Conservation (phyloP, 2,329 filamentous ascomycete species). For the Lachnellula willkommii region DNA sequence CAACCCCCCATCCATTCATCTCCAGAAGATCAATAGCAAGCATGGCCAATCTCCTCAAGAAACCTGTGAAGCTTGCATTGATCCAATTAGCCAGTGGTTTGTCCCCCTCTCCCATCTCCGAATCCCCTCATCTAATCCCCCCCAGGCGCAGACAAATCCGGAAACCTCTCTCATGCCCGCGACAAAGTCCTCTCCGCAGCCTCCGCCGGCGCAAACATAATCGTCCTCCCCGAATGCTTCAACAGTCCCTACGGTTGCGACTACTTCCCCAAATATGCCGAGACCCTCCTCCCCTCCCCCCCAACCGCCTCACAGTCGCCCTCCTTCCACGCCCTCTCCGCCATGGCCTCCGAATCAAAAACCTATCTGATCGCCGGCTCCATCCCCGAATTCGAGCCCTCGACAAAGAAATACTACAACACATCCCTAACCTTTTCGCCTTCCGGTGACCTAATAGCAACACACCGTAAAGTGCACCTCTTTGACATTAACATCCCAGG, state of each 20-base stretch:
- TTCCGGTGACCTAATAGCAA: constrained; percentile 71
- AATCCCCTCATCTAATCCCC: constrained; percentile 16
- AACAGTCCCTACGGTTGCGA: constrained; percentile 93
- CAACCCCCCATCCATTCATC: not conserved
- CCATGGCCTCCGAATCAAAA: constrained; percentile 71
- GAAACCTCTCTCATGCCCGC: constrained; percentile 77
- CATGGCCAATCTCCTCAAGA: constrained; percentile 53
- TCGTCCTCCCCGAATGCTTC: constrained; percentile 97
- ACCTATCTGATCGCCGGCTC: constrained; percentile 86
- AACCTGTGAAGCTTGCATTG: constrained; percentile 73
- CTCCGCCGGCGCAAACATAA: constrained; percentile 68
- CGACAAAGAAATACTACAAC: constrained; percentile 74
- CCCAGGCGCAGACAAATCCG: constrained; percentile 69
- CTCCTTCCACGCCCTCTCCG: constrained; percentile 77
- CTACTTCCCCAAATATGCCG: constrained; percentile 88
- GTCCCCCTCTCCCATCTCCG: constrained; percentile 11
- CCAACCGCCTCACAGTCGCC: constrained; percentile 67
- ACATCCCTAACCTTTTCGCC: constrained; percentile 81
- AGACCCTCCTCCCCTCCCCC: constrained; percentile 75
- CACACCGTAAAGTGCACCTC: constrained; percentile 88
- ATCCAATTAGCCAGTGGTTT: constrained; percentile 72
- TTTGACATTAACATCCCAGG: constrained; percentile 98
- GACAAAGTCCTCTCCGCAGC: constrained; percentile 79
- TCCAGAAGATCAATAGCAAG: constrained; percentile 14
- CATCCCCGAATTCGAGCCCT: constrained; percentile 73